Percentiles rank a stretch among this genome's conserved stretches.
These are phyloP conservation scores for Thelephora aurantiotincta DNA, from an alignment of 768 basidiomycete species.

Conservation along the genomic window DNA sequence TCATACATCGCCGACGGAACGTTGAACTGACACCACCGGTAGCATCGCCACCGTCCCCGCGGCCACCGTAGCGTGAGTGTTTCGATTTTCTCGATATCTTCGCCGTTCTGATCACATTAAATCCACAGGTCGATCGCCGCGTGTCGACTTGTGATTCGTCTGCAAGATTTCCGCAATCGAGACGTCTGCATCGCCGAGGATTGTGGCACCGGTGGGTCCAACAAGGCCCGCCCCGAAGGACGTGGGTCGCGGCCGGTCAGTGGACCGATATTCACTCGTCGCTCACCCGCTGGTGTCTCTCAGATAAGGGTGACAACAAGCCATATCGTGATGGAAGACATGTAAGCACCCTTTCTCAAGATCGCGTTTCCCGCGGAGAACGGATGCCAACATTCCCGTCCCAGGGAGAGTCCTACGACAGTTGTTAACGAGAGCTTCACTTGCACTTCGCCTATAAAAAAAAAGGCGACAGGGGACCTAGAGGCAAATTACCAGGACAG, in stretches of 20 bases:
- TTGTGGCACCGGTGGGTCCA: slow-evolving; percentile 1
- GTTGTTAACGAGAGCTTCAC: too few relatives aligned
- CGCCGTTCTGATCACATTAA: background rate
- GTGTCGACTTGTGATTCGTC: slow-evolving; percentile 53
- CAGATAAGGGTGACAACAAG: slow-evolving; percentile 45
- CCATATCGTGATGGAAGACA: slow-evolving; percentile 46
- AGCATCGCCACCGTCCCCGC: slow-evolving; percentile 35
- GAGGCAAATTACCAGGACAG: too few relatives aligned
- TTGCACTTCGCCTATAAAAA: too few relatives aligned
- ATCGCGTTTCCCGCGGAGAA: too few relatives aligned
- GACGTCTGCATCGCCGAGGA: slow-evolving; percentile 14
- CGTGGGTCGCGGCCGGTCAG: slow-evolving; percentile 5
- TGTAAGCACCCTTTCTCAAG: slow-evolving; percentile 7
- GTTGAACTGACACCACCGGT: slow-evolving; percentile 1
- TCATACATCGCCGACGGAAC: background rate
- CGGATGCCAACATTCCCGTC: background rate
- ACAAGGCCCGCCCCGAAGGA: background rate
- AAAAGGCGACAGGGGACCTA: too few relatives aligned
- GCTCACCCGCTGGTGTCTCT: slow-evolving; percentile 17
- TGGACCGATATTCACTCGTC: slow-evolving; percentile 2
- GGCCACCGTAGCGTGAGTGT: slow-evolving; percentile 1
- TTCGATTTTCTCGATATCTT: slow-evolving; percentile 1
- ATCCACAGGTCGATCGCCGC: slow-evolving; percentile 46
- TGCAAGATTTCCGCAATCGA: slow-evolving; percentile 34
- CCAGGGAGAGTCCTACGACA: background rate